Percentiles rank a stretch among this genome's conserved stretches.
Evolutionary conservation across 768 basidiomycete genomes (phyloP).

Genomic region (Trametes sanguinea): DNA sequence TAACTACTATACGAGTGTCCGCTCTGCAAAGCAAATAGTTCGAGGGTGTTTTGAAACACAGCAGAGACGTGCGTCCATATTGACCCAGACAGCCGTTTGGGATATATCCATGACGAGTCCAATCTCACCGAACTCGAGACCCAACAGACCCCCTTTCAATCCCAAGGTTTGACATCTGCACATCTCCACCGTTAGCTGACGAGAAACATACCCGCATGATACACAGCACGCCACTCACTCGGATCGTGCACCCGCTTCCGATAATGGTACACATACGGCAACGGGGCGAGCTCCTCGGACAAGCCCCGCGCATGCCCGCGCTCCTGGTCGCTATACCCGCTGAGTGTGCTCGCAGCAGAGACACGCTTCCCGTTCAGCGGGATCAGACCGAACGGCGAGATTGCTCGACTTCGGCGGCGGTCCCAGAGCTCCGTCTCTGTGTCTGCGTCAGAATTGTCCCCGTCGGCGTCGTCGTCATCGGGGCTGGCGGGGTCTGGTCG

Average conservation of each 20-base stretch:
- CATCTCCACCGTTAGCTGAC: too few species aligned
- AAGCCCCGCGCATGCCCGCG: not conserved
- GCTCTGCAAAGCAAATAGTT: too few species aligned
- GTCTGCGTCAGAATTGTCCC: not conserved
- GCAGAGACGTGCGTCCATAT: too few species aligned
- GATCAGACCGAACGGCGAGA: conserved; percentile 19
- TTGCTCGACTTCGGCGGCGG: not conserved
- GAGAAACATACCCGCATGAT: too few species aligned
- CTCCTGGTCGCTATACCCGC: not conserved
- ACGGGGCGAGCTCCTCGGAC: not conserved
- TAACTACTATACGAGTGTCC: too few species aligned
- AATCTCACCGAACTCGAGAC: too few species aligned
- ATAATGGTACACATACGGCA: conserved; percentile 16
- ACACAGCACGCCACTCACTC: conserved; percentile 6
- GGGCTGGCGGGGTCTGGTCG: not conserved
- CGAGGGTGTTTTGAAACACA: too few species aligned
- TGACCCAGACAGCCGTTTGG: too few species aligned
- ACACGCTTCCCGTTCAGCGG: conserved; percentile 4
- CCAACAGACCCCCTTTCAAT: too few species aligned
- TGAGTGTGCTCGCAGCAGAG: conserved; percentile 7
- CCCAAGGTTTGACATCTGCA: too few species aligned
- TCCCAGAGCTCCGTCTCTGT: not conserved
- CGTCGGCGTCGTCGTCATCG: too few species aligned
- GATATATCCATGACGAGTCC: too few species aligned
- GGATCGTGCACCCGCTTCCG: conserved; percentile 14